Percentiles rank a stretch among this genome's conserved stretches.
phyloP scores from a whole-genome alignment of 1,284 basidiomycete species.

The Ustilago curta region DNA sequence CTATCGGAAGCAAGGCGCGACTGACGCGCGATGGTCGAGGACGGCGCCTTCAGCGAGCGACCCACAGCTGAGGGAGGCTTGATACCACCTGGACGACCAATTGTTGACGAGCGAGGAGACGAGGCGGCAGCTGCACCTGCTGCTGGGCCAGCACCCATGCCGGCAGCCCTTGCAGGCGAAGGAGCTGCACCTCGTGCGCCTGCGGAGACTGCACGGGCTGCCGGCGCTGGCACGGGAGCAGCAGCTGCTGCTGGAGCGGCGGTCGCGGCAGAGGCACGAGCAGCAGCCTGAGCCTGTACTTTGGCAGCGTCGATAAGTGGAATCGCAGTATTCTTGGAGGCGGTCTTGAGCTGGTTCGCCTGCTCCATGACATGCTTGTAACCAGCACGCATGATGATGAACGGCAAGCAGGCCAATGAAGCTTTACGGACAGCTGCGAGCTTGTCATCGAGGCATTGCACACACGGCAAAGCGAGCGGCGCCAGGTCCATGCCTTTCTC shows the following conservation, averaged over 20 bases:
- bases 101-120: conserved; percentile 35
- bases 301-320: conserved; percentile 83
- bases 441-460: conserved; percentile 89
- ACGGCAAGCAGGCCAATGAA: conserved; percentile 84
- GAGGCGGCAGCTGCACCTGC: conserved; percentile 17
- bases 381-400: conserved; percentile 81
- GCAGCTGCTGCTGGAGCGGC: conserved; percentile 26
- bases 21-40: conserved; percentile 31
- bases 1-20: conserved; percentile 41
- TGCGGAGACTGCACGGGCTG: conserved; percentile 14
- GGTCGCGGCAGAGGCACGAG: conserved; percentile 47
- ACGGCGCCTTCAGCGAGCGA: conserved; percentile 53
- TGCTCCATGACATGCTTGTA: conserved; percentile 88
- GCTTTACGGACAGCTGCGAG: conserved; percentile 91
- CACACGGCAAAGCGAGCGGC: conserved; percentile 78
- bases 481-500: conserved; percentile 77
- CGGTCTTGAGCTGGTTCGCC: conserved; percentile 87
- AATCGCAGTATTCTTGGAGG: conserved; percentile 84
- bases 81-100: conserved; percentile 46
- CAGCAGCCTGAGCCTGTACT: conserved; percentile 45
- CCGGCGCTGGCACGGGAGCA: conserved; percentile 11
- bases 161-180: conserved; percentile 29
- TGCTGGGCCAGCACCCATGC: conserved; percentile 10
- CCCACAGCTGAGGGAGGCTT: conserved; percentile 56
- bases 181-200: conserved; percentile 14